phyloP scores from a whole-genome alignment of 2,329 filamentous ascomycete species.

The Ceratocystis alfenasii region DNA sequence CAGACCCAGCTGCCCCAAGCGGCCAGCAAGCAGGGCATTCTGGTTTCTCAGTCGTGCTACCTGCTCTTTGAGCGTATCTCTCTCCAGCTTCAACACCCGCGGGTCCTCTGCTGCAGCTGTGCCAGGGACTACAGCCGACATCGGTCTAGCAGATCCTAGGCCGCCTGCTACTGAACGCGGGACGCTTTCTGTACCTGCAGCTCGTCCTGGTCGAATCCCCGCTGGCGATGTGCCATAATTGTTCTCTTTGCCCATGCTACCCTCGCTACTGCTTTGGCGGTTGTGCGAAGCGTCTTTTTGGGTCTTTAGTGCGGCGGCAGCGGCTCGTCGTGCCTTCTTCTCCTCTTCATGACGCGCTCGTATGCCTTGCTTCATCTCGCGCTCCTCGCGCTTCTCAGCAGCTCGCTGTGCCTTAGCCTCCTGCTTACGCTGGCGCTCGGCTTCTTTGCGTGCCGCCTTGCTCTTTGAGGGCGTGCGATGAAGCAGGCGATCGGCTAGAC shows the following conservation, averaged over 20 bases:
- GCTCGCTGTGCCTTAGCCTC: slow-evolving; percentile 44
- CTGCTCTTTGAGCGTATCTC: slow-evolving; percentile 44
- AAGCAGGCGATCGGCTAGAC: slow-evolving; percentile 14
- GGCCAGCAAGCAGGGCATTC: slow-evolving; percentile 47
- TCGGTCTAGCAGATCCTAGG: background rate
- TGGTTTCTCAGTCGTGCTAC: slow-evolving; percentile 46
- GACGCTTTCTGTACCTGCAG: background rate
- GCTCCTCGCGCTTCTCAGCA: slow-evolving; percentile 34
- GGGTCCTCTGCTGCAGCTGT: background rate
- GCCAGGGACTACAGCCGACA: background rate
- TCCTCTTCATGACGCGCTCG: slow-evolving; percentile 40
- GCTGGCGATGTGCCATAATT: slow-evolving; percentile 7
- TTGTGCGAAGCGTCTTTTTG: slow-evolving; percentile 52
- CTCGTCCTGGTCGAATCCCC: background rate
- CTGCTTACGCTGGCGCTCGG: slow-evolving; percentile 15
- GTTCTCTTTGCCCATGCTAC: background rate
- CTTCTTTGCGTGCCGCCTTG: slow-evolving; percentile 11
- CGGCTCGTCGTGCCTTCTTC: slow-evolving; percentile 49
- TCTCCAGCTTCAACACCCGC: slow-evolving; percentile 21
- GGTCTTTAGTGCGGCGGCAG: slow-evolving; percentile 8
- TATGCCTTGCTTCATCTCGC: slow-evolving; percentile 40
- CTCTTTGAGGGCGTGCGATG: slow-evolving; percentile 6
- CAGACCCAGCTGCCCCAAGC: slow-evolving; percentile 36
- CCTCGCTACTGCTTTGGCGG: slow-evolving; percentile 38
- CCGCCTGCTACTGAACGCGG: background rate